These are phyloP conservation scores for Lipomyces spencermartinsiae DNA, from an alignment of 805 yeast genomes.

Conservation along the genomic window DNA sequence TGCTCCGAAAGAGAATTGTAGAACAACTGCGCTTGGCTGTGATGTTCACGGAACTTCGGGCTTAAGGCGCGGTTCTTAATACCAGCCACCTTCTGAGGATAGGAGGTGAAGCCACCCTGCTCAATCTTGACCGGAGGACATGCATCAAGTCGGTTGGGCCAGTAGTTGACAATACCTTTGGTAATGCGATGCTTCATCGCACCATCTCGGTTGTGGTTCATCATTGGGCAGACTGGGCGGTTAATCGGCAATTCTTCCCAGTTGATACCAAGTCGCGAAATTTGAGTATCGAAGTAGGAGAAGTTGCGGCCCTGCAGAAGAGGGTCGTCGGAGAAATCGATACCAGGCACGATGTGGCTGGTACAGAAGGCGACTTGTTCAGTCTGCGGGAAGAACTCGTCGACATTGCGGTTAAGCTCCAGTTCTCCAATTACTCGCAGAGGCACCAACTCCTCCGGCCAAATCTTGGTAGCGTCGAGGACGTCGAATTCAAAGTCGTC, in stretches of 20 bases:
- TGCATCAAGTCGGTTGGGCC: conserved; percentile 14
- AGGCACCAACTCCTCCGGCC: conserved; percentile 21
- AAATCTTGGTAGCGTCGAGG: conserved; percentile 21
- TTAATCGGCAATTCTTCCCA: conserved; percentile 20
- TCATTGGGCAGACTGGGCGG: conserved; percentile 13
- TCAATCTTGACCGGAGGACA: neutral
- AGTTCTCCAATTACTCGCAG: conserved; percentile 15
- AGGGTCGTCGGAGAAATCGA: conserved; percentile 21
- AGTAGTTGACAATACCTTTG: conserved; percentile 17
- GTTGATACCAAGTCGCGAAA: conserved; percentile 15
- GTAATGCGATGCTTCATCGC: conserved; percentile 17
- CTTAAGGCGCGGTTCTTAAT: conserved; percentile 8
- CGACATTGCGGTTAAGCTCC: conserved; percentile 18
- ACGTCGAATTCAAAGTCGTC: conserved; percentile 18
- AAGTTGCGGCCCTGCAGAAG: conserved; percentile 21
- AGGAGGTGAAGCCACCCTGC: conserved; percentile 11
- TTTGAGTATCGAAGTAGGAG: conserved; percentile 21
- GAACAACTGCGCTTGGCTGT: conserved; percentile 15
- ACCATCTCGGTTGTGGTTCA: conserved; percentile 20
- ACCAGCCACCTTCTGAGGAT: conserved; percentile 11
- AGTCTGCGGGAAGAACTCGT: conserved; percentile 20
- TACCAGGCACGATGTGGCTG: conserved; percentile 20
- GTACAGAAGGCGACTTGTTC: conserved; percentile 24
- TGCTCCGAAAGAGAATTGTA: conserved; percentile 13
- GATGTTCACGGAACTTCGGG: conserved; percentile 12